Conservation (phyloP, 2,329 filamentous ascomycete species). For the Aspergillus fischeri region DNA sequence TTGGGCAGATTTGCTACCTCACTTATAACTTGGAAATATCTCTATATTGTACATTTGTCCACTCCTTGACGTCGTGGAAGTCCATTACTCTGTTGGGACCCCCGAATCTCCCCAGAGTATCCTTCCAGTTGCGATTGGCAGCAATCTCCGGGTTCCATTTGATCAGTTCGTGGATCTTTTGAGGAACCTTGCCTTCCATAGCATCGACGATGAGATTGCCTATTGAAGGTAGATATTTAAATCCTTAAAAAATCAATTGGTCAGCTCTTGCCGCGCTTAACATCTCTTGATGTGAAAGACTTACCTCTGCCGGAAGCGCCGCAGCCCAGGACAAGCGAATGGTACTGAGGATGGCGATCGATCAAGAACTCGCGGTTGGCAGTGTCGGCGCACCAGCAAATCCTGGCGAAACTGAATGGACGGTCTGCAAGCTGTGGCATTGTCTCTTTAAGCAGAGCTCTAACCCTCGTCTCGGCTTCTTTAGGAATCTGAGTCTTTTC, state of each 20-base stretch:
- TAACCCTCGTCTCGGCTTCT: constrained; percentile 45
- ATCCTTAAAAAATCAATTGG: constrained; percentile 35
- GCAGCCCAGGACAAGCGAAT: constrained; percentile 45
- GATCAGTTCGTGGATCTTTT: constrained; percentile 40
- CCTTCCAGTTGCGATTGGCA: constrained; percentile 41
- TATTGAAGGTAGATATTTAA: constrained; percentile 50
- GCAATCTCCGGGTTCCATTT: constrained; percentile 51
- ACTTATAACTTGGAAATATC: constrained; percentile 14
- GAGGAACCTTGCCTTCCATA: constrained; percentile 43
- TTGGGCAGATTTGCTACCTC: neutral
- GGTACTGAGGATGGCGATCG: constrained; percentile 44
- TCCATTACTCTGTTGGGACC: constrained; percentile 47
- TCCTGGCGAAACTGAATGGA: constrained; percentile 48
- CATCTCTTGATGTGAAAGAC: neutral
- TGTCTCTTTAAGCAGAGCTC: constrained; percentile 47
- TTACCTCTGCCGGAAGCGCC: constrained; percentile 43
- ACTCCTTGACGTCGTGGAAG: constrained; percentile 40
- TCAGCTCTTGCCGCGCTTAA: neutral
- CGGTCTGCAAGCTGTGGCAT: constrained; percentile 51
- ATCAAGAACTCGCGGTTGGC: constrained; percentile 52
- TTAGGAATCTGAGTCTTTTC: constrained; percentile 43
- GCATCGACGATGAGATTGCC: constrained; percentile 47
- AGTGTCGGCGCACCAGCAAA: constrained; percentile 58
- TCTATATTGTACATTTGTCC: constrained; percentile 31
- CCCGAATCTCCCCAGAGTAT: constrained; percentile 46